phyloP scores from a whole-genome alignment of 1,284 basidiomycete species.

The Blastosporella zonata region DNA sequence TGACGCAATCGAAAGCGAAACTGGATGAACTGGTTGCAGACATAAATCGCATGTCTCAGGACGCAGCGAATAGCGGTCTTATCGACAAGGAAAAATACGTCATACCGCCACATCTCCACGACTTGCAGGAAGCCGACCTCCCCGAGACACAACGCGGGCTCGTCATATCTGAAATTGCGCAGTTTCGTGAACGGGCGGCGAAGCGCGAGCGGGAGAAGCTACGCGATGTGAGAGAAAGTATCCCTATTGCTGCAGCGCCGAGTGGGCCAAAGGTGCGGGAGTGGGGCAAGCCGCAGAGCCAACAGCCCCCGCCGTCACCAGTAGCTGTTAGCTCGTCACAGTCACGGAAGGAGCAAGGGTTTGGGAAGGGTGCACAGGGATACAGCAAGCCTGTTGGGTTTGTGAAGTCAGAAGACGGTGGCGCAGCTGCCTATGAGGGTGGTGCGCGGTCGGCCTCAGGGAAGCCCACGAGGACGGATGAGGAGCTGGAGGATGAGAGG shows the following conservation, averaged over 20 bases:
- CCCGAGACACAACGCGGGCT: conserved; percentile 94
- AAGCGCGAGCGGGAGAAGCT: conserved; percentile 85
- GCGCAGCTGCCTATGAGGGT: conserved; percentile 23
- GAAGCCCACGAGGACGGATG: conserved; percentile 68
- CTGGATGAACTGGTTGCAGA: conserved; percentile 58
- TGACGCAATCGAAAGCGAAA: conserved; percentile 51
- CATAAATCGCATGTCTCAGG: conserved; percentile 61
- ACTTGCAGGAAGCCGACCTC: conserved; percentile 91
- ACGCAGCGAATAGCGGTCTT: conserved; percentile 61
- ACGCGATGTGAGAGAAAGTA: conserved; percentile 62
- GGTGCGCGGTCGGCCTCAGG: conserved; percentile 36
- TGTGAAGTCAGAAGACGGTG: conserved; percentile 61
- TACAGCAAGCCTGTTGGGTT: conserved; percentile 80
- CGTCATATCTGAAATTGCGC: conserved; percentile 92
- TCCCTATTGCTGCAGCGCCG: conserved; percentile 46
- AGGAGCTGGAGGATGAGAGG: conserved; percentile 78
- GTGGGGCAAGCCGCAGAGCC: conserved; percentile 62
- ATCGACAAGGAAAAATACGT: conserved; percentile 79
- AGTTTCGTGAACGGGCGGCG: conserved; percentile 85
- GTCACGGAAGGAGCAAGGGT: conserved; percentile 39
- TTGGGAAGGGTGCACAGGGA: conserved; percentile 67
- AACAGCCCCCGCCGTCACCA: conserved; percentile 33
- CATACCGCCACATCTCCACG: conserved; percentile 92
- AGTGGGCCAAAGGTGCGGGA: conserved; percentile 73
- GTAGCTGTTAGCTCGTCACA: conserved; percentile 24